A percentile compares a stretch with the other conserved stretches of the same genome.
phyloP scores from a whole-genome alignment of 768 basidiomycete genomes.

The Krasilnikovozyma curviuscula region DNA sequence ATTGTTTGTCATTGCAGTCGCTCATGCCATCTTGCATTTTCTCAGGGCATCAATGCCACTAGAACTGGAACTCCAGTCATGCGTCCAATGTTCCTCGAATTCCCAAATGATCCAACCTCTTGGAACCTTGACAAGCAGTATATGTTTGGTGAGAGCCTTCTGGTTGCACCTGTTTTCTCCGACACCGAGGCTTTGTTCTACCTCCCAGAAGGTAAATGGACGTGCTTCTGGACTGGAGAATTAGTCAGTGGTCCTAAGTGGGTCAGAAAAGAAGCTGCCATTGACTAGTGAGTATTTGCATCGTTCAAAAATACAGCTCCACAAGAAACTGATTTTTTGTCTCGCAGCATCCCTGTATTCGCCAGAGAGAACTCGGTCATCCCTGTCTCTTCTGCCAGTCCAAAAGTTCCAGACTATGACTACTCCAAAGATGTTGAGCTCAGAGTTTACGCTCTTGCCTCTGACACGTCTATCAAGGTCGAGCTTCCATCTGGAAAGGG shows the following conservation, averaged over 20 bases:
- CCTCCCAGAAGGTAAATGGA: conserved; percentile 24
- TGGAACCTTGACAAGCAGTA: conserved; percentile 20
- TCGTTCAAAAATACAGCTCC: not conserved
- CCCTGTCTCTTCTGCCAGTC: conserved; percentile 37
- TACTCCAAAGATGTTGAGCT: conserved; percentile 33
- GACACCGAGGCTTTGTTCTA: conserved; percentile 21
- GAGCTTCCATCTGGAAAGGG: conserved; percentile 27
- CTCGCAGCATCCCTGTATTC: conserved; percentile 39
- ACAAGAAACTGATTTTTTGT: not conserved
- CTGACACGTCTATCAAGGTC: conserved; percentile 27
- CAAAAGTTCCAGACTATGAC: conserved; percentile 43
- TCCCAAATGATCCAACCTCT: conserved; percentile 23
- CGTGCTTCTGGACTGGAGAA: conserved; percentile 34
- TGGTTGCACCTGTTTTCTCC: conserved; percentile 25
- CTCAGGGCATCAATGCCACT: conserved; percentile 23
- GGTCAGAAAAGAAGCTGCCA: conserved; percentile 43
- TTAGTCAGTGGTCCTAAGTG: conserved; percentile 41
- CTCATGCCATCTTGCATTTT: not conserved
- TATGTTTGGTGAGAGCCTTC: conserved; percentile 25
- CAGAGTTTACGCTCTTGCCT: conserved; percentile 37
- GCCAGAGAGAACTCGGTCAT: conserved; percentile 41
- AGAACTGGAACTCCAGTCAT: conserved; percentile 23
- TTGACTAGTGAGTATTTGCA: conserved; percentile 30
- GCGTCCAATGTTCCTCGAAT: conserved; percentile 25
- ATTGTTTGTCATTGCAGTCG: not conserved